These are phyloP conservation scores for Hawksworthiomyces lignivorus DNA, from an alignment of 2,329 filamentous ascomycete genomes.

Conservation along the genomic window DNA sequence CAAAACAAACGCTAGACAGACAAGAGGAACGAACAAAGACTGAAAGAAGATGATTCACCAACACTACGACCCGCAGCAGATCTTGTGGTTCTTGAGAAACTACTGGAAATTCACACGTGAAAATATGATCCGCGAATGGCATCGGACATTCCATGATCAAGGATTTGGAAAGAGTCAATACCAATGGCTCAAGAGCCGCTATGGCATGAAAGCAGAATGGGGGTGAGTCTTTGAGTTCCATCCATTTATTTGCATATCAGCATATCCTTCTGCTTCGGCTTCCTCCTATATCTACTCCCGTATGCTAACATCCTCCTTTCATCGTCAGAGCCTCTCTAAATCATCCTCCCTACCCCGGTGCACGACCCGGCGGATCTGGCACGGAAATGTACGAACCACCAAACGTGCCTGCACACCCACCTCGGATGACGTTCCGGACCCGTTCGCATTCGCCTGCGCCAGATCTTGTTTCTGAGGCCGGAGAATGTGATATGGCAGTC, in stretches of 20 bases:
- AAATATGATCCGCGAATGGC: slow-evolving; percentile 7
- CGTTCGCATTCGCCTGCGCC: slow-evolving; percentile 3
- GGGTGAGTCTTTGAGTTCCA: too few relatives aligned
- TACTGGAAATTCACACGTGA: slow-evolving; percentile 14
- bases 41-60: slow-evolving; percentile 12
- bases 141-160: slow-evolving; percentile 6
- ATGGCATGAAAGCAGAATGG: slow-evolving; percentile 17
- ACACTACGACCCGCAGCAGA: slow-evolving; percentile 14
- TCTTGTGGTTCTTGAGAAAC: slow-evolving; percentile 16
- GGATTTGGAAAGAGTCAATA: slow-evolving; percentile 17
- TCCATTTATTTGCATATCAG: too few relatives aligned
- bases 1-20: too few relatives aligned
- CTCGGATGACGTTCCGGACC: slow-evolving; percentile 2
- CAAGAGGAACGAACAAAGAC: neutral
- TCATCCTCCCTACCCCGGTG: slow-evolving; percentile 13
- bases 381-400: slow-evolving; percentile 10
- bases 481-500: too few relatives aligned
- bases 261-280: neutral
- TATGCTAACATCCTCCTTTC: neutral
- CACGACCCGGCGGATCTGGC: slow-evolving; percentile 9
- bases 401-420: slow-evolving; percentile 2
- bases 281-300: neutral
- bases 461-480: neutral
- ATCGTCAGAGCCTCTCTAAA: slow-evolving; percentile 12
- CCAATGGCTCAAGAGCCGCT: slow-evolving; percentile 15